Evolutionary conservation across 352 stramenopile species (phyloP).

Genomic region (Pythium vanterpoolii): DNA sequence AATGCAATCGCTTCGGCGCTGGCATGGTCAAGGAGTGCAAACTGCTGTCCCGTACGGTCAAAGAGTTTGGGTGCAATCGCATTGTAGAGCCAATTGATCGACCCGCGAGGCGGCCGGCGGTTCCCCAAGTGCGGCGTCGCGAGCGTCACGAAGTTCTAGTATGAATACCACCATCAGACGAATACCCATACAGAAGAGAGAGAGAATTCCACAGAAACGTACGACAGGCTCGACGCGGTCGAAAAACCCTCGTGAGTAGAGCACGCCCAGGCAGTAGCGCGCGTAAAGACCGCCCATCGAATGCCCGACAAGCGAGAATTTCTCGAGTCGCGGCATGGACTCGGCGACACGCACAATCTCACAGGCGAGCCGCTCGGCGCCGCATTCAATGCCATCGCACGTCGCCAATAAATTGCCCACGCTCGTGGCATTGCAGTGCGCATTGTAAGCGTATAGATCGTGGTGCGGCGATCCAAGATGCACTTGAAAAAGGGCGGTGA

Average conservation of each 20-base stretch:
- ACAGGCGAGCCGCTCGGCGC: slow-evolving; percentile 61
- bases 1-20: slow-evolving; percentile 43
- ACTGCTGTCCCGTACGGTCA: slow-evolving; percentile 61
- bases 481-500: slow-evolving; percentile 43
- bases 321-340: slow-evolving; percentile 54
- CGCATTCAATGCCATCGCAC: slow-evolving; percentile 71
- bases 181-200: no score
- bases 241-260: slow-evolving; percentile 74
- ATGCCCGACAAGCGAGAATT: slow-evolving; percentile 75
- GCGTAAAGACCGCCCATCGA: slow-evolving; percentile 78
- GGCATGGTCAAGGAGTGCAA: slow-evolving; percentile 52
- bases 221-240: slow-evolving; percentile 64
- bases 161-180: background rate
- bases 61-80: slow-evolving; percentile 63
- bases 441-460: slow-evolving; percentile 46
- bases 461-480: slow-evolving; percentile 44
- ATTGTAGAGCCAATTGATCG: slow-evolving; percentile 69
- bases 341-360: slow-evolving; percentile 53
- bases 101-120: slow-evolving; percentile 48
- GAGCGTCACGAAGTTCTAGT: slow-evolving; percentile 70
- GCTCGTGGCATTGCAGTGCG: slow-evolving; percentile 42
- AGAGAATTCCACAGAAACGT: slow-evolving; percentile 1
- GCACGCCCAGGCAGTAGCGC: slow-evolving; percentile 69
- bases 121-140: slow-evolving; percentile 63
- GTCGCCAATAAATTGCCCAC: slow-evolving; percentile 64